Percentiles rank a stretch among this genome's conserved stretches.
phyloP scores from a whole-genome alignment of 1,284 basidiomycete genomes.

The Exobasidium rhododendri region DNA sequence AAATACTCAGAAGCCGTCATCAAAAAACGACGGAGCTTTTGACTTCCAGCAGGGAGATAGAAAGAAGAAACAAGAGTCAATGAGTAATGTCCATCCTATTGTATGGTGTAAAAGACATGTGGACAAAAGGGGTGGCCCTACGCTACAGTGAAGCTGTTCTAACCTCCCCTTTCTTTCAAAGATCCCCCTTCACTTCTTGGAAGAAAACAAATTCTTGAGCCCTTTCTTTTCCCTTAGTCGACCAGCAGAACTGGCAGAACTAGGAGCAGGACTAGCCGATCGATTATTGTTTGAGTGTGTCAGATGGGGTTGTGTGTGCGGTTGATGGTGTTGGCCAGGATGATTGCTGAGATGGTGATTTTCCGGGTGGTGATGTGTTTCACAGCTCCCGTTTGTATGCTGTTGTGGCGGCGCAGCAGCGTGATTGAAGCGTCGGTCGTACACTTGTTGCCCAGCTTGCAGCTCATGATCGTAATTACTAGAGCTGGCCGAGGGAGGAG shows the following conservation, averaged over 20 bases:
- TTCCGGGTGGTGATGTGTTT: background rate
- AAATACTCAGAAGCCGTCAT: no score
- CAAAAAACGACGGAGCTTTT: no score
- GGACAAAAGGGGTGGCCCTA: no score
- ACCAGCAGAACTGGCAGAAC: slow-evolving; percentile 20
- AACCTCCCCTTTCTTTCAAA: no score
- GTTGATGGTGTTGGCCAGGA: slow-evolving; percentile 12
- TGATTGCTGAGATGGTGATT: background rate
- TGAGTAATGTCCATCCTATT: no score
- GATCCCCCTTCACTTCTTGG: slow-evolving; percentile 30
- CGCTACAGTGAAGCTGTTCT: no score
- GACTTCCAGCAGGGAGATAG: no score
- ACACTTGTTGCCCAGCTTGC: background rate
- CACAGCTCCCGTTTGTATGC: background rate
- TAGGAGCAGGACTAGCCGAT: slow-evolving; percentile 22
- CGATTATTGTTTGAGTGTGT: background rate
- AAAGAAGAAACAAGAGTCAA: no score
- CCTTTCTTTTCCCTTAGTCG: slow-evolving; percentile 32
- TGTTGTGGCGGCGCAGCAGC: background rate
- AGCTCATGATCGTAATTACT: background rate
- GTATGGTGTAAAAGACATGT: no score
- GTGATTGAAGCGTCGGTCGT: slow-evolving; percentile 11
- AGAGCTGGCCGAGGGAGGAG: background rate
- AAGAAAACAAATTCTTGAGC: slow-evolving; percentile 33
- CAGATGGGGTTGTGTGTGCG: background rate